Conservation (phyloP, 164 flowering plant genomes). For the Chimonanthus salicifolius region DNA sequence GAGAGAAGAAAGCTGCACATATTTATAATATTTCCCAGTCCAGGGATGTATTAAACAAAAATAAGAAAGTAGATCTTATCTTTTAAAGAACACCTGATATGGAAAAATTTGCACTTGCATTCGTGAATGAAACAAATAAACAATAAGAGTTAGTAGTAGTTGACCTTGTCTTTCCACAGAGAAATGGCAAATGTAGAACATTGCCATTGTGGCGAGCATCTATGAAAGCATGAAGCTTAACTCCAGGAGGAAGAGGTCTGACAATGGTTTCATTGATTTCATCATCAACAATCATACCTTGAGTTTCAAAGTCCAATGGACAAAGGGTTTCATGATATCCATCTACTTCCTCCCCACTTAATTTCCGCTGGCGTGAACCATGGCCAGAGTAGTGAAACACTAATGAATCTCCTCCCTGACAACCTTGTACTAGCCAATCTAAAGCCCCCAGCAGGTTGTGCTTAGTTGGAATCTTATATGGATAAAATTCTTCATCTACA, state of each 20-base stretch:
- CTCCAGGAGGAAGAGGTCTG: slow-evolving; percentile 67
- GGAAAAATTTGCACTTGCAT: not conserved
- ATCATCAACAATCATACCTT: slow-evolving; percentile 92
- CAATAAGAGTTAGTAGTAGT: not conserved
- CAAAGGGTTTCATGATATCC: slow-evolving; percentile 90
- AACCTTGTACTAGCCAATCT: slow-evolving; percentile 79
- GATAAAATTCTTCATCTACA: slow-evolving; percentile 84
- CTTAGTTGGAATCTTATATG: slow-evolving; percentile 58
- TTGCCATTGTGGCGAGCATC: slow-evolving; percentile 93
- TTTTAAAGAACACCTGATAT: not conserved
- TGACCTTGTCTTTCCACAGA: slow-evolving; percentile 80
- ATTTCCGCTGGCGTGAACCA: slow-evolving; percentile 74
- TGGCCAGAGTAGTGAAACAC: slow-evolving; percentile 87
- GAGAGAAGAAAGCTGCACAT: not conserved
- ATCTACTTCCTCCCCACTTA: slow-evolving; percentile 77
- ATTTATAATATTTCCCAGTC: not conserved
- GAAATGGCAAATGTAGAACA: slow-evolving; percentile 67
- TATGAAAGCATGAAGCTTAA: slow-evolving; percentile 76
- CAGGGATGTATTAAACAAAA: not conserved
- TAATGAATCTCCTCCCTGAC: slow-evolving; percentile 80
- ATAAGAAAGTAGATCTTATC: not conserved
- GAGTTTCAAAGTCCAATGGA: slow-evolving; percentile 80
- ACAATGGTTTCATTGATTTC: slow-evolving; percentile 75
- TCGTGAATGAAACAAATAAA: too few species aligned
- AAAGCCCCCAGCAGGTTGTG: slow-evolving; percentile 70